These are phyloP conservation scores for Paramyrothecium sp. DNA, from an alignment of 2,329 filamentous ascomycete species.

Conservation along the genomic window DNA sequence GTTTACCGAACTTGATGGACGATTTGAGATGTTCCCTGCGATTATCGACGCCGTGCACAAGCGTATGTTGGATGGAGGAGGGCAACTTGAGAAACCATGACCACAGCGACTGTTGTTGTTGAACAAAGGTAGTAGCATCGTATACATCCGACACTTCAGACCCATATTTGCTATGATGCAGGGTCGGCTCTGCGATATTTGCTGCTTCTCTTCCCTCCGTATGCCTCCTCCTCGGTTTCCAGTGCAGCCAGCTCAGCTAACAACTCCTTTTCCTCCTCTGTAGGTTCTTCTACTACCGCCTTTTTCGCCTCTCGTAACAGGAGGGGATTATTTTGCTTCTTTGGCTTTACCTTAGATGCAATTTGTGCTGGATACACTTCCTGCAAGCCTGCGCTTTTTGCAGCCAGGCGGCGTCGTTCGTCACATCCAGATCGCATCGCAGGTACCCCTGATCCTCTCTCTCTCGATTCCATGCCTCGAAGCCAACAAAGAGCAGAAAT, in stretches of 20 bases:
- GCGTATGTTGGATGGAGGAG: no score
- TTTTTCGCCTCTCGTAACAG: not conserved
- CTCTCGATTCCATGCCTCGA: constrained; percentile 8
- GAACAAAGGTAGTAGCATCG: no score
- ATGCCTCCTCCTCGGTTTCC: constrained; percentile 2
- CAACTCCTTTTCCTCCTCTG: not conserved
- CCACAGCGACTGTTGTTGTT: no score
- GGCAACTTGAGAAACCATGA: no score
- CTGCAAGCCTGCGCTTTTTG: not conserved
- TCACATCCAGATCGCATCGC: not conserved
- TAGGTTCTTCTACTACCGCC: not conserved
- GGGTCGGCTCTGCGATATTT: no score
- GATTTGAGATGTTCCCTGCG: no score
- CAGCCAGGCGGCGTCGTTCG: constrained; percentile 5
- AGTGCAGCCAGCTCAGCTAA: constrained; percentile 1
- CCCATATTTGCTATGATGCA: no score
- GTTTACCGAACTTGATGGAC: no score
- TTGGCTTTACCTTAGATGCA: not conserved
- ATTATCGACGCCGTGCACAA: no score
- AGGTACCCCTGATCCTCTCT: constrained; percentile 3
- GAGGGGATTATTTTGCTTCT: not conserved
- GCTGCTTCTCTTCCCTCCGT: not conserved
- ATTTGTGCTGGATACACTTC: no score
- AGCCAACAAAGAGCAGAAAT: constrained; percentile 7
- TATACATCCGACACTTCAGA: no score